Conservation (phyloP, 345 rosid species). For the Tarenaya hassleriana region DNA sequence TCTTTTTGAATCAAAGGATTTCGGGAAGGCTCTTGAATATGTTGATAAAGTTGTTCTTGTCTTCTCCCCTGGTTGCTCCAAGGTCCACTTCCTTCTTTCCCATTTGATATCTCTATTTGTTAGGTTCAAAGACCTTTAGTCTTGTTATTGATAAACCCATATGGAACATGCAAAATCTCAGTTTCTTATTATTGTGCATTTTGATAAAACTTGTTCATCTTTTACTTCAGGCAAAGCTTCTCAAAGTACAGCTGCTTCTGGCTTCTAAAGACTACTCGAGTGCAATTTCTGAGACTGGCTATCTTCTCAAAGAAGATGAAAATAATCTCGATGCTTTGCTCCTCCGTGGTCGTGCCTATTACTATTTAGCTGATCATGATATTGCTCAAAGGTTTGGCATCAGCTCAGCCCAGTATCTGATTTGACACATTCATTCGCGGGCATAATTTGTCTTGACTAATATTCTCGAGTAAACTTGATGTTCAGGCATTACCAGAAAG, state of each 20-base stretch:
- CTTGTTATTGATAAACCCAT: neutral
- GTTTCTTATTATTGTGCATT: neutral
- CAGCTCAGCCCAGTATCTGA: neutral
- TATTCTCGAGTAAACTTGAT: conserved; percentile 16
- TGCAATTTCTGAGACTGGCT: conserved; percentile 78
- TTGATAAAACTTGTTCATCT: neutral
- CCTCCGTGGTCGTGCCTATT: conserved; percentile 96
- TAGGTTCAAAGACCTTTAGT: neutral
- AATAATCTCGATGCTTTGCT: conserved; percentile 77
- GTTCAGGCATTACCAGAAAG: conserved; percentile 91
- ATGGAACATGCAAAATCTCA: conserved; percentile 3
- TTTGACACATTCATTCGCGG: neutral
- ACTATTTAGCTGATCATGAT: conserved; percentile 97
- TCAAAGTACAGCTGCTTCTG: conserved; percentile 65
- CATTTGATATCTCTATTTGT: conserved; percentile 1
- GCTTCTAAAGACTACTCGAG: conserved; percentile 72
- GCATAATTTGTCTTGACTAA: conserved; percentile 10
- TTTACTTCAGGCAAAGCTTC: conserved; percentile 67
- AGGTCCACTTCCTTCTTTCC: conserved; percentile 39
- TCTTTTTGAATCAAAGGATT: conserved; percentile 65
- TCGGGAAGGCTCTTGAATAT: conserved; percentile 64
- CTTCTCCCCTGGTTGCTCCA: conserved; percentile 86
- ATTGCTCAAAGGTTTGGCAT: conserved; percentile 73
- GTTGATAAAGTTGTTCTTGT: conserved; percentile 89
- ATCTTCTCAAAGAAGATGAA: conserved; percentile 84